Base-by-base conservation (phyloP, 2,329 filamentous ascomycete genomes). In the Fusarium pseudocircinatum region DNA sequence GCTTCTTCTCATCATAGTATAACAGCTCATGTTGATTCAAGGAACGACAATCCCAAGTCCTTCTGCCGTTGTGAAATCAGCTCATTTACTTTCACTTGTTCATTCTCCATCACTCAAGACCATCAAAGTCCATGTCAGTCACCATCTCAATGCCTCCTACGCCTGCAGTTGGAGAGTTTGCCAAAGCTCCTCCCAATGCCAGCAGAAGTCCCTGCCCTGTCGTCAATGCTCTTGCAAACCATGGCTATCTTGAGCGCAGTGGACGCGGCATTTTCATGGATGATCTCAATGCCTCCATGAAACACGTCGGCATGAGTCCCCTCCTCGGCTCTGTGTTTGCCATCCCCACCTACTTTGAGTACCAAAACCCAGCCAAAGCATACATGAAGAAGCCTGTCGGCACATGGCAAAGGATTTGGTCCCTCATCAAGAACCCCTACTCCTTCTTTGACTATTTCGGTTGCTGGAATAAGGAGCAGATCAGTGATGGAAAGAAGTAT, bases 321-420 rank as follows among this genome's bases (percentile, higher is more conserved):
- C 53, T 64, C 2, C 60, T 67, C 34, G 64, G 60, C 30, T 67
- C 64, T 18, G 64, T 67, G 15, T 67, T 67, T 32, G 64, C 64
- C n/a, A 47, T 67, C 7, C 63, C 64, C 3, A 67, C 64, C 40
- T 67, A 67, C 39, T 67, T 67, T 20, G 64, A 67, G 53, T 67
- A 67, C 37, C 64, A 67, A 20, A 30, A 67, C 32, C 64, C 64
- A 1, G 26, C 47, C 15, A 67, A 64, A 7, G 64, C 39, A 18
- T 53, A 50, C n/a, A 16, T 53, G 13, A 67, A 42, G 18, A 52
- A 59, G n/a, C 34, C 59, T 6, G 39, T 59, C 26, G 46, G 64
- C 40, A 64, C 26, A 18, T 60, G 44, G 53, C 53, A 67, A 15
- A 64, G 44, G n/a, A 42, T 67, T 14, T 67, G 64, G 64, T 28